These are phyloP conservation scores for Phytophthora megakarya DNA, from an alignment of 352 stramenopile genomes.

Conservation along the genomic window DNA sequence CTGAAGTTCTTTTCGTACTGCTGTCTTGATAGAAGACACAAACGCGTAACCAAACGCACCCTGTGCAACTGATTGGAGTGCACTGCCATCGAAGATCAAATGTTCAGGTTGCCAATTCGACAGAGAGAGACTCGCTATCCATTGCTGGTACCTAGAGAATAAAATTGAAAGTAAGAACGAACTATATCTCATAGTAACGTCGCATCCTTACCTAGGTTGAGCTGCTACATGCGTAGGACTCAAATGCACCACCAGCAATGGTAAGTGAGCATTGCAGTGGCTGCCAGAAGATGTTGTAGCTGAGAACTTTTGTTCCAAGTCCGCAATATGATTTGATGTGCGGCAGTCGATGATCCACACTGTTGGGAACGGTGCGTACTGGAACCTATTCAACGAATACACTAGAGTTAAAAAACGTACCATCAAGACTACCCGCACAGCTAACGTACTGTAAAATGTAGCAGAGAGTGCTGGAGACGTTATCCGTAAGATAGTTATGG, in stretches of 20 bases:
- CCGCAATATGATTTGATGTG: slow-evolving; percentile 30
- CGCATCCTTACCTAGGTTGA: slow-evolving; percentile 33
- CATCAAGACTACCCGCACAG: not conserved
- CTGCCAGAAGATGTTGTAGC: not conserved
- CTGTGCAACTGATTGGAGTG: slow-evolving; percentile 34
- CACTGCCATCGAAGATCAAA: slow-evolving; percentile 51
- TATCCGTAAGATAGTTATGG: not conserved
- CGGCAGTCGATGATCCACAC: slow-evolving; percentile 70
- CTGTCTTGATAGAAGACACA: slow-evolving; percentile 41
- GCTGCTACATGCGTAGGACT: slow-evolving; percentile 37
- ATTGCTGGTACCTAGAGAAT: slow-evolving; percentile 40
- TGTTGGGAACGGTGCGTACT: slow-evolving; percentile 38
- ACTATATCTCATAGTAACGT: not conserved
- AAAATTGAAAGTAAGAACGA: not conserved
- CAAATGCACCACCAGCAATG: slow-evolving; percentile 63
- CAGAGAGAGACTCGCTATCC: slow-evolving; percentile 26
- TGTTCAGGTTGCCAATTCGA: slow-evolving; percentile 39
- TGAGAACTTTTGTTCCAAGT: slow-evolving; percentile 32
- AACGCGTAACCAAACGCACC: slow-evolving; percentile 67
- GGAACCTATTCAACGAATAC: slow-evolving; percentile 15
- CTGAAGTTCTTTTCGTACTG: slow-evolving; percentile 14
- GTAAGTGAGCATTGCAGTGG: slow-evolving; percentile 40
- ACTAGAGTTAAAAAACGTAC: not conserved
- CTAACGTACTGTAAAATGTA: slow-evolving; percentile 35
- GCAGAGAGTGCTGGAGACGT: slow-evolving; percentile 18